A percentile compares a stretch with the other conserved stretches of the same genome.
Evolutionary conservation across 495 filamentous ascomycete genomes (phyloP).

Genomic region (Aspergillus olivimuriae): DNA sequence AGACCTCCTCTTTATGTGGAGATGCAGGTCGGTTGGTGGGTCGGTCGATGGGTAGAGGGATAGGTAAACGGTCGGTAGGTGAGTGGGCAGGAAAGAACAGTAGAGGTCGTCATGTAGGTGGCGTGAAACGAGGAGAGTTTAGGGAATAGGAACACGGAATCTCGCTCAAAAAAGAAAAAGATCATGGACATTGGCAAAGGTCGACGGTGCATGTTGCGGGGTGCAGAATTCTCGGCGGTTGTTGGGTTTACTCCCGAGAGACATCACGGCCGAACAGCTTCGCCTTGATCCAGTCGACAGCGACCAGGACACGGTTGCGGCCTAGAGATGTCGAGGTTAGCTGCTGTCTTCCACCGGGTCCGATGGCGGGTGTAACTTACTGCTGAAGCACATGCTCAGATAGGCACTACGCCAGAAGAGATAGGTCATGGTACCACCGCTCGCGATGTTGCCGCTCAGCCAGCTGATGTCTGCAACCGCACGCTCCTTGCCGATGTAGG

Average conservation of each 20-base stretch:
- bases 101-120: neutral
- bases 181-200: neutral
- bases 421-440: constrained; percentile 73
- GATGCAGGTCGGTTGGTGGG: too few species aligned
- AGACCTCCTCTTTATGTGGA: too few species aligned
- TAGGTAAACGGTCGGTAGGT: too few species aligned
- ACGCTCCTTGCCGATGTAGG: constrained; percentile 97
- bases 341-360: neutral
- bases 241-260: constrained; percentile 85
- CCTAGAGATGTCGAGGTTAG: constrained; percentile 38
- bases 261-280: constrained; percentile 94
- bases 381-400: constrained; percentile 99
- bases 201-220: neutral
- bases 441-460: constrained; percentile 92
- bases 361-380: constrained; percentile 55
- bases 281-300: constrained; percentile 93
- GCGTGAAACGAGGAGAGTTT: neutral
- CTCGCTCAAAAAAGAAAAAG: neutral
- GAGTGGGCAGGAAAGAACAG: neutral
- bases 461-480: constrained; percentile 97
- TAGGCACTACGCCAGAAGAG: constrained; percentile 98
- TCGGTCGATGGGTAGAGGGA: too few species aligned
- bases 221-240: too few species aligned
- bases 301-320: constrained; percentile 86
- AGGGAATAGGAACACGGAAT: neutral